Conservation (phyloP, 345 rosid genomes). For the Gossypium ekmanianum region DNA sequence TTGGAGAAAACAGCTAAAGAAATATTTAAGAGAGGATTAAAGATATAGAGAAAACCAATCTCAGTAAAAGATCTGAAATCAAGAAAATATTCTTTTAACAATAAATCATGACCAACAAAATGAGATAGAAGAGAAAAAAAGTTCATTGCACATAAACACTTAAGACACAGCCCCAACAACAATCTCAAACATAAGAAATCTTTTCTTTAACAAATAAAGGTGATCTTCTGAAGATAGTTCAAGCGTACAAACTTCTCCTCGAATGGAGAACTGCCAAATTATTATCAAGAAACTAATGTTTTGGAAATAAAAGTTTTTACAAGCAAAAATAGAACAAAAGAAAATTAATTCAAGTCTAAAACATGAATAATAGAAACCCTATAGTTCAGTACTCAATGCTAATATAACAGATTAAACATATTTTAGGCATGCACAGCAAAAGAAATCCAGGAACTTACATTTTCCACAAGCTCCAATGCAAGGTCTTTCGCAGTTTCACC, state of each 20-base stretch:
- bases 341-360: neutral
- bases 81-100: neutral
- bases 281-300: neutral
- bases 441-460: conserved; percentile 42
- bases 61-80: neutral
- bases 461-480: conserved; percentile 87
- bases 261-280: neutral
- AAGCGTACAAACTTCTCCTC: neutral
- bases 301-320: neutral
- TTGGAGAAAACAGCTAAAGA: neutral
- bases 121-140: neutral
- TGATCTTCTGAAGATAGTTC: neutral
- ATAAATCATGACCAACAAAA: neutral
- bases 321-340: neutral
- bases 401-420: neutral
- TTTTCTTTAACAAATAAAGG: neutral
- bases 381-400: neutral
- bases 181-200: neutral
- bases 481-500: conserved; percentile 85
- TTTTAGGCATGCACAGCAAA: neutral
- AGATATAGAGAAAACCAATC: neutral
- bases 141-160: neutral
- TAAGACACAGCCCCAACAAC: neutral
- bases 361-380: neutral
- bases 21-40: neutral